Percentiles rank a stretch among this genome's conserved stretches.
phyloP scores from a whole-genome alignment of 2,329 filamentous ascomycete species.

The Claviceps africana region DNA sequence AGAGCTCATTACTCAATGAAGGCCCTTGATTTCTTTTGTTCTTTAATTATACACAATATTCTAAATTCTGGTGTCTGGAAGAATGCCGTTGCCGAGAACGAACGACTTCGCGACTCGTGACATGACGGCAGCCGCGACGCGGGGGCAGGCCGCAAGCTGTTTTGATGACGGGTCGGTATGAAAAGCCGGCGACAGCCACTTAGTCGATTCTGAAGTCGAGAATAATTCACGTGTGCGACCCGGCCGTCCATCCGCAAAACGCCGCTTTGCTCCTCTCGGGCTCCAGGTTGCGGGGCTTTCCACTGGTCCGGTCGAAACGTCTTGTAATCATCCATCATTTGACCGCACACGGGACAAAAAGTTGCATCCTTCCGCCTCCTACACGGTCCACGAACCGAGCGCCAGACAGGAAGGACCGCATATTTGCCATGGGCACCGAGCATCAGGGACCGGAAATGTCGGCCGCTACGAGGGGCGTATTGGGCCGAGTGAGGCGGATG shows the following conservation, averaged over 20 bases:
- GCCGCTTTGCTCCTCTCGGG: background rate
- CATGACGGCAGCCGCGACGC: background rate
- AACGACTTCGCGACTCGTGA: background rate
- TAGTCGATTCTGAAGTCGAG: background rate
- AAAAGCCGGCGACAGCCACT: background rate
- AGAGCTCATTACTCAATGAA: conserved; percentile 48
- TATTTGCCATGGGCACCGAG: conserved; percentile 12
- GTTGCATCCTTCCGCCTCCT: too few species aligned
- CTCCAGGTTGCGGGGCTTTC: background rate
- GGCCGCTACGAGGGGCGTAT: conserved; percentile 55
- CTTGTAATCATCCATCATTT: too few species aligned
- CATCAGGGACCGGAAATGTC: conserved; percentile 38
- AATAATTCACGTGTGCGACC: background rate
- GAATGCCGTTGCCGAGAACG: background rate
- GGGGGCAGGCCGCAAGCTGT: background rate
- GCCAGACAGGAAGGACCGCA: too few species aligned
- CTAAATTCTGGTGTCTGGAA: background rate
- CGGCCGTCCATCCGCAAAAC: background rate
- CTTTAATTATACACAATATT: conserved; percentile 11
- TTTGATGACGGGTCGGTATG: background rate
- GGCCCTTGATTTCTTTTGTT: conserved; percentile 48
- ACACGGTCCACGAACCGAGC: too few species aligned
- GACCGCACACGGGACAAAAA: too few species aligned
- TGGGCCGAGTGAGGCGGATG: conserved; percentile 74
- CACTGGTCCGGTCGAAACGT: too few species aligned